Percentiles rank a stretch among this genome's conserved stretches.
Conservation (phyloP, 768 basidiomycete species). For the Naganishia friedmannii region DNA sequence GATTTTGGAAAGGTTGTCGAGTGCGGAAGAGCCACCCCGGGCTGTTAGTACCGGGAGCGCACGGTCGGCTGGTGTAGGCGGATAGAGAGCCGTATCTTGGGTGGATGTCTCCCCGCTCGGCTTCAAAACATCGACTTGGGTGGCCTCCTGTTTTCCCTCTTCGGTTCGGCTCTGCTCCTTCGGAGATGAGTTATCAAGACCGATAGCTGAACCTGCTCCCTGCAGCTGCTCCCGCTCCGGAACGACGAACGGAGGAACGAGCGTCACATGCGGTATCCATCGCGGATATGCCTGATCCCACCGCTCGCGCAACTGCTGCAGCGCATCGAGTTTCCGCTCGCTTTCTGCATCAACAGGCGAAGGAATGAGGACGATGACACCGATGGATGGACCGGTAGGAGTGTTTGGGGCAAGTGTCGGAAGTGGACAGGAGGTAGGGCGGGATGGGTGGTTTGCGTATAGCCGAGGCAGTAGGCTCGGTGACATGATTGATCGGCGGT, state of each 20-base stretch:
- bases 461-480: neutral
- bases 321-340: neutral
- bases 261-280: conserved; percentile 15
- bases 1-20: neutral
- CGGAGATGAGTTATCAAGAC: no score
- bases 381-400: neutral
- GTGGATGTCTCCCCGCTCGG: neutral
- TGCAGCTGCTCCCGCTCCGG: neutral
- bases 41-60: neutral
- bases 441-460: neutral
- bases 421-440: neutral
- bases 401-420: neutral
- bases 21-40: neutral
- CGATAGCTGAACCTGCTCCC: neutral
- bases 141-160: neutral
- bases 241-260: conserved; percentile 4
- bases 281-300: conserved; percentile 21
- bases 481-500: conserved; percentile 4
- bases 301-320: conserved; percentile 5
- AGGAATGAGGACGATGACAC: neutral
- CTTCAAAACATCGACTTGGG: neutral
- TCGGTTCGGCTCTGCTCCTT: no score
- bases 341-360: neutral
- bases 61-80: neutral
- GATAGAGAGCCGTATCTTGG: neutral